Evolutionary conservation across 805 yeast genomes (phyloP).

Genomic region (Blastobotrys americana): DNA sequence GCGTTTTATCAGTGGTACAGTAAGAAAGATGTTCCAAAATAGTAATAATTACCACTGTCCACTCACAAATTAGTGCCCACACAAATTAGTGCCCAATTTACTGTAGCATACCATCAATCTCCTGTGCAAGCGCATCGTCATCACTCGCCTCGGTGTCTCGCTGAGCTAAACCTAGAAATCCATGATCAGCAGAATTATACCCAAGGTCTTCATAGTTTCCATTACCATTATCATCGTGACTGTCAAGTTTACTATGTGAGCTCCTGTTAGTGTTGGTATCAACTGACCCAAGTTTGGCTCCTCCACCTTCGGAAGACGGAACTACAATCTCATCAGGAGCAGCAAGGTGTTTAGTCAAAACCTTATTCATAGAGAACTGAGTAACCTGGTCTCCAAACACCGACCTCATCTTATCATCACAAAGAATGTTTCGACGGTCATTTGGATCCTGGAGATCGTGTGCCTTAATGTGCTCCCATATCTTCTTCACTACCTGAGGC

Average conservation of each 20-base stretch:
- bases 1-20: conserved; percentile 5
- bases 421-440: conserved; percentile 56
- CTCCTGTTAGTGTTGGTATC: no score
- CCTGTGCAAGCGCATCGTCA: no score
- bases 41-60: not conserved
- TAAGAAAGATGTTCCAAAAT: not conserved
- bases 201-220: no score
- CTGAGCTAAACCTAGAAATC: no score
- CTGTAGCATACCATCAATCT: no score
- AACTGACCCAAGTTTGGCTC: no score
- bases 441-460: conserved; percentile 57
- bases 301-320: no score
- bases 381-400: conserved; percentile 44
- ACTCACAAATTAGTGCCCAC: not conserved
- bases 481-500: conserved; percentile 59
- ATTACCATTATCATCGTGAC: no score
- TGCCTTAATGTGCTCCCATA: conserved; percentile 66
- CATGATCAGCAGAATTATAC: no score
- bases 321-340: conserved; percentile 10
- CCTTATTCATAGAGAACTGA: conserved; percentile 27
- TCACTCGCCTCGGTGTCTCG: no score
- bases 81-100: no score
- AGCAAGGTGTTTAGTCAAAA: conserved; percentile 20
- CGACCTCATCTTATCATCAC: conserved; percentile 50
- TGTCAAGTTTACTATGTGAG: no score